Evolutionary conservation across 257 asterid species (phyloP), one percentile per base, ranked within the genome.

Genomic region (Salvia splendens): DNA sequence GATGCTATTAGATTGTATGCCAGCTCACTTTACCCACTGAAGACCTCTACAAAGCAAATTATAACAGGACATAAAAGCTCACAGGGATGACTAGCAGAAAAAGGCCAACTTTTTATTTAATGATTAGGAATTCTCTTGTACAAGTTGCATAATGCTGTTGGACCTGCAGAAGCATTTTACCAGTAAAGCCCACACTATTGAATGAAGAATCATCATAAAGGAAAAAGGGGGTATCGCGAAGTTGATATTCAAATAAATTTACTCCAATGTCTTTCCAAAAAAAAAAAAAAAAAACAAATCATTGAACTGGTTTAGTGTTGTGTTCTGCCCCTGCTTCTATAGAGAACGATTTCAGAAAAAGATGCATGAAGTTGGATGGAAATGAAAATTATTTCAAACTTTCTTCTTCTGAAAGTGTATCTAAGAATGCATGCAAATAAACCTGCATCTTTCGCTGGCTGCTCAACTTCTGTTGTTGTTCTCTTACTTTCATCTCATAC

Each of bases 401-500:
- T 3, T 15, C 40, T 56, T 28, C 35, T 56, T 56, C 57, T 60
- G 52, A 24, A 11, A 73, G 35, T 11, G 42, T 7, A 65, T 30
- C 20, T 43, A 71, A 62, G 65, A 65, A 70, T 10, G 59, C 8
- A 12, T 7, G 65, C 58, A 56, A 67, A 59, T 74, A 71, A 56
- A 93, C 99, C 97, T 93, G 99, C 55, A 77, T 46, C 81, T 85
- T 85, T 61, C 99, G 89, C 87, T 94, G 91, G 71, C 80, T 83
- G 82, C 96, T 86, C 17, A 91, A 83, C 70, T 56, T 77, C 78
- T 86, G 93, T 81, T 91, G 97, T 74, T 88, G 99, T 64, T 94
- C 99, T 75, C 95, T 82, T 54, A 94, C 40, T 85, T 94, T 91
- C 20, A 94, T 94, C 75, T 94, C 97, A 70, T 94, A 94, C 91